These are phyloP conservation scores for Pseudozyma hubeiensis DNA, from an alignment of 1,284 basidiomycete species.

Conservation along the genomic window DNA sequence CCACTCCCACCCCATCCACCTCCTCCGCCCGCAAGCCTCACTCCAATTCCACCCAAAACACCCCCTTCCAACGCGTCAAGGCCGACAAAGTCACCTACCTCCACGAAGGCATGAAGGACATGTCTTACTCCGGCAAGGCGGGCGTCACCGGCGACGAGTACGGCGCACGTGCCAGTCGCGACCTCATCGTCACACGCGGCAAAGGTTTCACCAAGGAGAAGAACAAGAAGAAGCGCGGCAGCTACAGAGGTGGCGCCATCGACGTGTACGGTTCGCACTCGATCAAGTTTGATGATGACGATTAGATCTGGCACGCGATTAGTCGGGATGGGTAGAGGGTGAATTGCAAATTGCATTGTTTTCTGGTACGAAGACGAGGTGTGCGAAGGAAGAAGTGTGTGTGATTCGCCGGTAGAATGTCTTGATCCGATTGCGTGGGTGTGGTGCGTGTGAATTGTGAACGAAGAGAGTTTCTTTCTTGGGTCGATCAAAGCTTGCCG, in stretches of 20 bases:
- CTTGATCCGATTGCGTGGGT: no score
- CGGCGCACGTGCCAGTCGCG: slow-evolving; percentile 83
- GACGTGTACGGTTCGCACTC: slow-evolving; percentile 61
- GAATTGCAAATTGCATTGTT: no score
- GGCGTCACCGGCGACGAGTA: slow-evolving; percentile 78
- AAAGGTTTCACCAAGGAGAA: slow-evolving; percentile 98
- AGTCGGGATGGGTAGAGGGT: no score
- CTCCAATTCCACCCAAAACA: slow-evolving; percentile 31
- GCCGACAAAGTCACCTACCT: slow-evolving; percentile 74
- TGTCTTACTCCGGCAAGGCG: slow-evolving; percentile 82
- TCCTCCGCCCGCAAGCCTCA: slow-evolving; percentile 6
- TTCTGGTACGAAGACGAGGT: no score
- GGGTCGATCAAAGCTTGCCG: slow-evolving; percentile 66
- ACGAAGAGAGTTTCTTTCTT: not conserved
- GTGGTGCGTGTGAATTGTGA: slow-evolving; percentile 75
- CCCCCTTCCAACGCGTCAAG: slow-evolving; percentile 83
- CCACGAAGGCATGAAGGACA: slow-evolving; percentile 78
- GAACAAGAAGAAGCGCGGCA: slow-evolving; percentile 97
- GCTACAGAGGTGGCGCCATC: slow-evolving; percentile 68
- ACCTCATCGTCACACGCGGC: slow-evolving; percentile 91
- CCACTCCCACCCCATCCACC: slow-evolving; percentile 10
- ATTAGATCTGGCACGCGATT: not conserved
- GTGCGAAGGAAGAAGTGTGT: no score
- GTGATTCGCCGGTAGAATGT: no score
- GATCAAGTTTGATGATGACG: slow-evolving; percentile 67